Evolutionary conservation across 83 land plant genomes (phyloP), one percentile per base, ranked within the genome.

Genomic region (Larix sibirica): DNA sequence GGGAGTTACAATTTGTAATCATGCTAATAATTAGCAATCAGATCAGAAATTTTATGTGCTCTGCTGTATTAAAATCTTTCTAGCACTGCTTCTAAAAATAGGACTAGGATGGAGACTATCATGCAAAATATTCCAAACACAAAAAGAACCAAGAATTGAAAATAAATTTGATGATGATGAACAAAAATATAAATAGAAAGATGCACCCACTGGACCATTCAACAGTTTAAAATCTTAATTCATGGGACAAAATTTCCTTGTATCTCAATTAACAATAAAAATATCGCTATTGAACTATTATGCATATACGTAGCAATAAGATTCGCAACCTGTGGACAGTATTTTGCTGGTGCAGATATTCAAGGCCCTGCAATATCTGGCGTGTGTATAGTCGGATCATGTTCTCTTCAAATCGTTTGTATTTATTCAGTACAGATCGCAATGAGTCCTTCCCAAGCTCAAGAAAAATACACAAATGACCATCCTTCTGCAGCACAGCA

Each of bases 401-500:
- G 33, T 75, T 77, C 69, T 90, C 91, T 65, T 88, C 88, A 79
- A 90, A 90, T 23, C 79, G 77, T 44, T 81, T 70, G 62, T 74
- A 85, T 66, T 90, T 87, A 65, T 85, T 70, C 42, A 90, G 74
- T 28, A 85, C 79, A 31, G 80, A 66, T 50, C 83, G 82, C 74
- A 90, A 81, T 13, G 90, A 90, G 67, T 85, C 83, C 84, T 81
- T 87, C 68, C 90, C 86, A 24, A 90, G 85, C 85, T 90, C 91
- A 6, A 90, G 83, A 83, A 90, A 90, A 26, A 90, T 88, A 74
- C 91, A 90, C 23, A 85, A 33, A 28, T 81, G 65, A 1, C 91
- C 87, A 23, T 87, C 77, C 80, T 87, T 85, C 91, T 89, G 86
- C 47, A 77, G 21, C 38, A 80, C 36, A 63, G 16, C 20, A 70